Evolutionary conservation across 2,329 filamentous ascomycete genomes (phyloP), one percentile per base, ranked within the genome.

Genomic region (Ophiostoma sp.): DNA sequence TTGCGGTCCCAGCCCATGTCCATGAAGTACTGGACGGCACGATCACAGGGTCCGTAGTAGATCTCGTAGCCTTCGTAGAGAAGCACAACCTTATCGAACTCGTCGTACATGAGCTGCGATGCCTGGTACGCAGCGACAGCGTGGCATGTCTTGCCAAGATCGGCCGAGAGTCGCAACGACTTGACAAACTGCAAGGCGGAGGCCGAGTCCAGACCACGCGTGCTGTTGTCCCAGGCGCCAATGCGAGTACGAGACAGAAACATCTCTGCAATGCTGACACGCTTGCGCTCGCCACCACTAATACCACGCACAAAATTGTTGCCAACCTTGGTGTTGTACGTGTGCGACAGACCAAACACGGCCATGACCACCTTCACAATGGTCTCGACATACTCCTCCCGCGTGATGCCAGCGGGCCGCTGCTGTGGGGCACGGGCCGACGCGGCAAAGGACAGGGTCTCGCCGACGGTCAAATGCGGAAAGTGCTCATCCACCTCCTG

Each of bases 401-500:
- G 90, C 8, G 70, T 85, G 33, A 86, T 78, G 57, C 88, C 81
- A 59, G 94, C 90, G 0, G 61, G 61, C 11, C 59, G 33, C 19
- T 63, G 19, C n/a, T 63, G 36, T 2, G 61, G 61, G 91, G 91
- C 69, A 90, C 91, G 87, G 5, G 92, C 91, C n/a, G 88, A 85
- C 2, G 93, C 92, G 22, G 93, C 93, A 75, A 95, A 95, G 71
- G 89, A 91, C 68, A 95, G 85, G 0, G 93, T 96, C 78, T 95
- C 91, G 70, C 92, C 92, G 57, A 95, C 93, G 1, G 88, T 90
- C 78, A 96, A 82, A 82, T 90, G 88, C 17, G 92, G 92, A 79
- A 95, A 95, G 82, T 95, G 92, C 4, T 92, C 91, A 79, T 97
- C 93, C 45, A 93, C 90, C 81, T 96, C 93, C 74, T 92, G 92